These are phyloP conservation scores for Globisporangium spinosum DNA, from an alignment of 352 stramenopile species.

Conservation along the genomic window DNA sequence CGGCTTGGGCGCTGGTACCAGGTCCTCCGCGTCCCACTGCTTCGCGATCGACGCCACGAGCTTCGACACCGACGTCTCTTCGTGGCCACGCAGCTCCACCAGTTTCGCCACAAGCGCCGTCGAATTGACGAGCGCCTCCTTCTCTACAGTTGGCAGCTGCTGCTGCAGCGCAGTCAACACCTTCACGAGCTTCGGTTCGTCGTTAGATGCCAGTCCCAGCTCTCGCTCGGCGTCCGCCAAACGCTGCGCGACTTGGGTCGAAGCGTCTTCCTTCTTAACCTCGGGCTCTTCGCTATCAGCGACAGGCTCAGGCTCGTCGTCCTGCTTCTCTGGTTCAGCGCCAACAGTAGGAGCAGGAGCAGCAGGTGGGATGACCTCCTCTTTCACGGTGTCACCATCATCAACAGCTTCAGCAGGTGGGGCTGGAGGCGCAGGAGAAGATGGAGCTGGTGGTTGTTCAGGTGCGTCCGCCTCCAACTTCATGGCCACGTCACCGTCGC, in stretches of 20 bases:
- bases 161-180: constrained; percentile 28
- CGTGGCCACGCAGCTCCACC: constrained; percentile 34
- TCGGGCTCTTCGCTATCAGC: constrained; percentile 13
- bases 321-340: neutral
- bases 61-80: constrained; percentile 25
- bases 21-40: constrained; percentile 45
- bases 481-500: constrained; percentile 15
- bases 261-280: constrained; percentile 17
- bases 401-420: neutral
- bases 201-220: constrained; percentile 25
- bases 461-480: constrained; percentile 4
- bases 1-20: constrained; percentile 43
- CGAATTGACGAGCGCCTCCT: constrained; percentile 29
- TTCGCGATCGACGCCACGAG: constrained; percentile 37
- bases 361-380: constrained; percentile 1
- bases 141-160: constrained; percentile 28
- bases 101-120: constrained; percentile 30
- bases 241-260: constrained; percentile 14
- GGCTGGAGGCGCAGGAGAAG: neutral
- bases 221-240: constrained; percentile 37
- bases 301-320: constrained; percentile 5
- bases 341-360: neutral
- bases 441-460: neutral
- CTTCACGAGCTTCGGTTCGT: constrained; percentile 42
- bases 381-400: neutral